phyloP scores from a whole-genome alignment of 345 rosid species.

The Punica granatum region DNA sequence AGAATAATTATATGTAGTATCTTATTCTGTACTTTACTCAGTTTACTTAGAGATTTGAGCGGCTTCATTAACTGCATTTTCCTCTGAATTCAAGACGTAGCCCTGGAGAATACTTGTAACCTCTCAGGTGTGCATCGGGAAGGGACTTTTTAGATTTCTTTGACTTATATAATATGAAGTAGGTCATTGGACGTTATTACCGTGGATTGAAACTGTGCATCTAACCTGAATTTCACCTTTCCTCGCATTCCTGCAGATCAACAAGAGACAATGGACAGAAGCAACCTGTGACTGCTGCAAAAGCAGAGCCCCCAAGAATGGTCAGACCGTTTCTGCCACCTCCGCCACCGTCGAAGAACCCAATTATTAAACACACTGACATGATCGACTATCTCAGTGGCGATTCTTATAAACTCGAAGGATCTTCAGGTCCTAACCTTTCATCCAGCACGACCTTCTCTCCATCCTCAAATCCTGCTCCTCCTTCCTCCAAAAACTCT shows the following conservation, averaged over 20 bases:
- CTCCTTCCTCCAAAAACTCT: slow-evolving; percentile 3
- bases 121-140: background rate
- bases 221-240: background rate
- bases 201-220: too few species aligned
- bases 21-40: background rate
- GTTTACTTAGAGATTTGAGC: background rate
- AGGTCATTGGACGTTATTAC: background rate
- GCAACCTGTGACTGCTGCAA: slow-evolving; percentile 28
- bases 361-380: slow-evolving; percentile 39
- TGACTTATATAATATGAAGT: background rate
- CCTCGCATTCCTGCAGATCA: slow-evolving; percentile 37
- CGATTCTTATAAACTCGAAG: slow-evolving; percentile 59
- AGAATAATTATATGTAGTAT: too few species aligned
- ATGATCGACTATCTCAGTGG: slow-evolving; percentile 85
- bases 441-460: slow-evolving; percentile 26
- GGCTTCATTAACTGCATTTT: background rate
- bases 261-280: slow-evolving; percentile 44
- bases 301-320: slow-evolving; percentile 22
- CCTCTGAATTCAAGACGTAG: background rate
- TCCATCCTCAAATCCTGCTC: slow-evolving; percentile 26
- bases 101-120: background rate
- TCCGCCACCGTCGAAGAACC: slow-evolving; percentile 74
- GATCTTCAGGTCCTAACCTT: slow-evolving; percentile 25
- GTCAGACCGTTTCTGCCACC: slow-evolving; percentile 65
- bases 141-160: background rate